Evolutionary conservation across 2,329 filamentous ascomycete genomes (phyloP).

Genomic region (Sphaerulina vaccinii): DNA sequence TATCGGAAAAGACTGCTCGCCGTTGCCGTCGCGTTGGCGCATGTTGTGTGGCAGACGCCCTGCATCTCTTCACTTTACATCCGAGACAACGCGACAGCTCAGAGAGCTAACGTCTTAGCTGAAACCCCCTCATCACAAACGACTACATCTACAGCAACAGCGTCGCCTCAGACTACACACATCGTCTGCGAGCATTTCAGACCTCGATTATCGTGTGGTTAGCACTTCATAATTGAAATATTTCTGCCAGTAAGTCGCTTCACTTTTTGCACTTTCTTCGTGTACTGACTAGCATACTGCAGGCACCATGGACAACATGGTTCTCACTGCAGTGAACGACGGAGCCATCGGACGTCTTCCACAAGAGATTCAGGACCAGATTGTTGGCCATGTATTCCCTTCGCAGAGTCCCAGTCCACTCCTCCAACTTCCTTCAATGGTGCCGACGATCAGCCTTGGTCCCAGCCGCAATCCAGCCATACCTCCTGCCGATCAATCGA

Average conservation of each 20-base stretch:
- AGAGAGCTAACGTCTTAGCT: not conserved
- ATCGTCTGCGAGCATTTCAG: not conserved
- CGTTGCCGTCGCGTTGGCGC: not conserved
- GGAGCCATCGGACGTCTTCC: not conserved
- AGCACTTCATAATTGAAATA: too few species aligned
- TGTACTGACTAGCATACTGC: too few species aligned
- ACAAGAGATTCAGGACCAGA: not conserved
- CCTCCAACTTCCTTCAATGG: not conserved
- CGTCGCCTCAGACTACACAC: not conserved
- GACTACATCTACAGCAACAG: not conserved
- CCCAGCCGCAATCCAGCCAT: slow-evolving; percentile 6
- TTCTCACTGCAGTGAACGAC: not conserved
- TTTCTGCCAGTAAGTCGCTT: too few species aligned
- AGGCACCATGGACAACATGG: not conserved
- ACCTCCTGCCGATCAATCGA: slow-evolving; percentile 12
- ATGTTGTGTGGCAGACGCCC: not conserved
- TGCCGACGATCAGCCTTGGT: too few species aligned
- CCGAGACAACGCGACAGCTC: not conserved
- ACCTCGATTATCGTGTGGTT: not conserved
- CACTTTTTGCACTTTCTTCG: too few species aligned
- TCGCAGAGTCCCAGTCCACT: too few species aligned
- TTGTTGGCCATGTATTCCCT: not conserved
- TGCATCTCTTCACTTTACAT: not conserved
- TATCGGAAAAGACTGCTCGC: too few species aligned
- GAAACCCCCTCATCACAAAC: too few species aligned